These are phyloP conservation scores for Metarhizium rileyi DNA, from an alignment of 2,329 filamentous ascomycete species.

Conservation along the genomic window DNA sequence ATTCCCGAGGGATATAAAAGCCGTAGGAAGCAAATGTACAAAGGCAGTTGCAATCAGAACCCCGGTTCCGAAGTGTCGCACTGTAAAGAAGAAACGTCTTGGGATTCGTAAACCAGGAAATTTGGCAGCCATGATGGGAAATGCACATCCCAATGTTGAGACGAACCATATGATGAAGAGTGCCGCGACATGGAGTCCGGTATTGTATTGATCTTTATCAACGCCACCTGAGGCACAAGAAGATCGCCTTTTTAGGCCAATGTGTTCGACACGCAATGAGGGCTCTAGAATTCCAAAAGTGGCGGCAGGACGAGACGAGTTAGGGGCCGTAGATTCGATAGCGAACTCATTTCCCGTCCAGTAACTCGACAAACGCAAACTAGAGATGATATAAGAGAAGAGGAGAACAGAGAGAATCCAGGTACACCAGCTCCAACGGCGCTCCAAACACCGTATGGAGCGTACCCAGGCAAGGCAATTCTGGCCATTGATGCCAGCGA, in stretches of 20 bases:
- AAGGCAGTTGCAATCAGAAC: conserved; percentile 70
- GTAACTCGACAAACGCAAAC: background rate
- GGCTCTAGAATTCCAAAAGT: conserved; percentile 4
- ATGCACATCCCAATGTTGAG: conserved; percentile 38
- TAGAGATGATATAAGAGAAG: conserved; percentile 22
- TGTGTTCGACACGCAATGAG: conserved; percentile 6
- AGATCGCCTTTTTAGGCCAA: conserved; percentile 15
- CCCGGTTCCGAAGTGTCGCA: conserved; percentile 67
- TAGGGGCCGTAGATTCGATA: background rate
- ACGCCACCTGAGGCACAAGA: conserved; percentile 21
- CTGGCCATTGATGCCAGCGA: conserved; percentile 32
- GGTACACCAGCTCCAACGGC: conserved; percentile 29
- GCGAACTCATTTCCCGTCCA: background rate
- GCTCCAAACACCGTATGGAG: conserved; percentile 19
- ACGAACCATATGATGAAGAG: conserved; percentile 39
- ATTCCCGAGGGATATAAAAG: conserved; percentile 52
- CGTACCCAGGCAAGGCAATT: conserved; percentile 21
- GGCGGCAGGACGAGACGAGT: conserved; percentile 4
- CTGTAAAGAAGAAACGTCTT: conserved; percentile 42
- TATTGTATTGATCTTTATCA: conserved; percentile 37
- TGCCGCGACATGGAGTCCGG: conserved; percentile 47
- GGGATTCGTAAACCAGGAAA: conserved; percentile 46
- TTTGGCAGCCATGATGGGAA: conserved; percentile 44
- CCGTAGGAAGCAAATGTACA: conserved; percentile 61
- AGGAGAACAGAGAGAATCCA: conserved; percentile 34